Evolutionary conservation across 768 basidiomycete genomes (phyloP).

Genomic region (Suillus variegatus): DNA sequence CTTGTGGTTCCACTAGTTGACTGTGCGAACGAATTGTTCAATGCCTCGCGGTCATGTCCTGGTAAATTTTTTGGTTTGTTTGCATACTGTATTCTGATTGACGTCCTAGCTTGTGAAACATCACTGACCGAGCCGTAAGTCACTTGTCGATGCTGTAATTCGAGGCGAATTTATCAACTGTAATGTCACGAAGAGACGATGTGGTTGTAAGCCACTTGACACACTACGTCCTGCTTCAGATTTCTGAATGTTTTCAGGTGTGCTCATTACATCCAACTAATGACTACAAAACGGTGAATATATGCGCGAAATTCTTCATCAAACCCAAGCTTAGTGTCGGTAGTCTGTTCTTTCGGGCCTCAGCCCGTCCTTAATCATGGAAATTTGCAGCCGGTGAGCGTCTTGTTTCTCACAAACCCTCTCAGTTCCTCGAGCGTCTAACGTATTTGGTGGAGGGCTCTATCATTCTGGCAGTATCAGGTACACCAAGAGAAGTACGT

Average conservation of each 20-base stretch:
- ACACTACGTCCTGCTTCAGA: background rate
- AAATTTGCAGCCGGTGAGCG: constrained; percentile 76
- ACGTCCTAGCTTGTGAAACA: constrained; percentile 73
- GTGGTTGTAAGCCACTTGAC: constrained; percentile 49
- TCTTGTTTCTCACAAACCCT: background rate
- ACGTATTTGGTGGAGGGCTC: constrained; percentile 49
- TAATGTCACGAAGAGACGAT: constrained; percentile 46
- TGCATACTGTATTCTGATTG: constrained; percentile 5
- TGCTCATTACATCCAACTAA: constrained; percentile 85
- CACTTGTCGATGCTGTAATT: constrained; percentile 1
- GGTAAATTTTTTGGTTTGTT: constrained; percentile 39
- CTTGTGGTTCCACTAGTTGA: constrained; percentile 50
- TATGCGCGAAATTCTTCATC: constrained; percentile 19
- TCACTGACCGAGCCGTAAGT: constrained; percentile 75
- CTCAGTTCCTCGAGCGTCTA: background rate
- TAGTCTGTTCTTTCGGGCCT: constrained; percentile 87
- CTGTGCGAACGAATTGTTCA: constrained; percentile 85
- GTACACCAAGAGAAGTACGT: constrained; percentile 79
- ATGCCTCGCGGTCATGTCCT: constrained; percentile 74
- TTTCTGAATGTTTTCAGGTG: constrained; percentile 45
- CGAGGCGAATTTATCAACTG: constrained; percentile 4
- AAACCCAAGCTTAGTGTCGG: constrained; percentile 9
- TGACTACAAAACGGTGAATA: constrained; percentile 86
- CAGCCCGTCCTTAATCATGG: constrained; percentile 71
- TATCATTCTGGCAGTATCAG: constrained; percentile 93